Percentiles rank a stretch among this genome's conserved stretches.
phyloP scores from a whole-genome alignment of 2,329 filamentous ascomycete genomes.

The Aureobasidium sp. region DNA sequence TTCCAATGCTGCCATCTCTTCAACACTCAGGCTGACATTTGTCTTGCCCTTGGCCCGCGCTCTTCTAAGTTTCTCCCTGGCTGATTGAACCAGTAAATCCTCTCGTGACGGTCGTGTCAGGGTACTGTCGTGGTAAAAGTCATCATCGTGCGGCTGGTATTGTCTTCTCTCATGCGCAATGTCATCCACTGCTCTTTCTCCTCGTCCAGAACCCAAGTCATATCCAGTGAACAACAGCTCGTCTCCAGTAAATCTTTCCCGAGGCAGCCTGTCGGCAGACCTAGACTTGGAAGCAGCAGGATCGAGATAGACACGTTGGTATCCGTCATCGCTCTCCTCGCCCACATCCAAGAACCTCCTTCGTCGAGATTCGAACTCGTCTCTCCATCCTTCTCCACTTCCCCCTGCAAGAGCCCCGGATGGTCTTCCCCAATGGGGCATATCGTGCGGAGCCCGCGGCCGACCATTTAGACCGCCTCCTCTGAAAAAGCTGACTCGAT shows the following conservation, averaged over 20 bases:
- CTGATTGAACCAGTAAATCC: constrained; percentile 66
- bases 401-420: constrained; percentile 50
- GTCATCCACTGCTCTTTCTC: constrained; percentile 24
- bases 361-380: constrained; percentile 42
- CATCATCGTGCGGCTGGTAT: constrained; percentile 38
- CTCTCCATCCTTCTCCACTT: constrained; percentile 51
- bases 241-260: constrained; percentile 34
- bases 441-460: constrained; percentile 91
- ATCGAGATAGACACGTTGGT: constrained; percentile 35
- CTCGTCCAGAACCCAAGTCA: constrained; percentile 36
- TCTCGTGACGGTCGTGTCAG: constrained; percentile 50
- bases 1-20: constrained; percentile 75
- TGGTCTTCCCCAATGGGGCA: constrained; percentile 98
- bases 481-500: constrained; percentile 99
- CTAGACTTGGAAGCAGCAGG: constrained; percentile 27
- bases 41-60: constrained; percentile 67
- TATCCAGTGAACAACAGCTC: constrained; percentile 42
- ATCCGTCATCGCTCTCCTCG: constrained; percentile 40
- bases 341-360: constrained; percentile 59
- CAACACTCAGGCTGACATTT: constrained; percentile 70
- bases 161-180: constrained; percentile 41
- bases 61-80: constrained; percentile 69
- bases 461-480: constrained; percentile 99
- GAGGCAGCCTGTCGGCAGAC: constrained; percentile 12
- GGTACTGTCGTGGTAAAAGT: neutral